phyloP scores from a whole-genome alignment of 345 rosid species.

The Dimocarpus longan region DNA sequence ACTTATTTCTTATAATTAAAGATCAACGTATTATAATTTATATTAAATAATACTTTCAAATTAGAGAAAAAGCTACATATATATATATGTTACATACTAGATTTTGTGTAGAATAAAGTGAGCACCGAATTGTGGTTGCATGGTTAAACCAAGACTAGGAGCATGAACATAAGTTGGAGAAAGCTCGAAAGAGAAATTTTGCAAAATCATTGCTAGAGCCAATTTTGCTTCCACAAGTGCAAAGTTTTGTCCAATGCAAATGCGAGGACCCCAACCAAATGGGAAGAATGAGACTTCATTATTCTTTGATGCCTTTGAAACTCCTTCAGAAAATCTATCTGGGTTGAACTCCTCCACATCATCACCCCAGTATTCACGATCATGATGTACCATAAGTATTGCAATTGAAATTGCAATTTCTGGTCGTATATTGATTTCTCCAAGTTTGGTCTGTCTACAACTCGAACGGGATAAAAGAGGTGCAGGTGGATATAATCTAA shows the following conservation, averaged over 20 bases:
- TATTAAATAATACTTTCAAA: too few species aligned
- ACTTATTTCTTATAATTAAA: too few species aligned
- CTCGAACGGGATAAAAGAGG: constrained; percentile 20
- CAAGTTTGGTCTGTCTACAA: constrained; percentile 42
- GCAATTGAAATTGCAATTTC: constrained; percentile 33
- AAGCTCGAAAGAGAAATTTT: constrained; percentile 19
- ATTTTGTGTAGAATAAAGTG: constrained; percentile 41
- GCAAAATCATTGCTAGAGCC: too few species aligned
- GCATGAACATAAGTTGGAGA: constrained; percentile 60
- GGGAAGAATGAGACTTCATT: too few species aligned
- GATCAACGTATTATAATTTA: too few species aligned
- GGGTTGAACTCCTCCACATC: constrained; percentile 61
- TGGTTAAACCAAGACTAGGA: constrained; percentile 37
- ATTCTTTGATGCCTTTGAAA: constrained; percentile 29
- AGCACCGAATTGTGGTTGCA: constrained; percentile 20
- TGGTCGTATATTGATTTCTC: constrained; percentile 41
- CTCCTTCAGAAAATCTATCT: constrained; percentile 50
- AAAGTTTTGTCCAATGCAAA: too few species aligned
- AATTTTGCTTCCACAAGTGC: too few species aligned
- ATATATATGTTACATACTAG: neutral
- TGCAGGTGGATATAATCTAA: constrained; percentile 25
- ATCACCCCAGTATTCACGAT: constrained; percentile 16
- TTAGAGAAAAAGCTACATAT: too few species aligned
- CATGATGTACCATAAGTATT: constrained; percentile 39
- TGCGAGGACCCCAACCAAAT: too few species aligned